phyloP scores from a whole-genome alignment of 2,329 filamentous ascomycete species.

The Raffaelea deltoideospora region DNA sequence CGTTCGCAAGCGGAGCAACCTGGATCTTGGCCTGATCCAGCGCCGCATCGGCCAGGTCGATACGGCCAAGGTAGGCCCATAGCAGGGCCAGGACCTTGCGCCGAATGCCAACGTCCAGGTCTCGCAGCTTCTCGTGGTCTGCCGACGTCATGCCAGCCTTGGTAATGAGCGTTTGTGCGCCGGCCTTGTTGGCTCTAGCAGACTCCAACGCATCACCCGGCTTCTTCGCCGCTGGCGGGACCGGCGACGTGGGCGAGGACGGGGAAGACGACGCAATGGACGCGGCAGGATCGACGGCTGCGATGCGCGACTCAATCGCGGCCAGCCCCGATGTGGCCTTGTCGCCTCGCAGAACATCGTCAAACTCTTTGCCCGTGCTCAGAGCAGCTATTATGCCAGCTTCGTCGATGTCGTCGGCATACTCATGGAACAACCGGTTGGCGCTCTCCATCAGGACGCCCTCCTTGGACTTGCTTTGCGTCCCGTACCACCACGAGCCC shows the following conservation, averaged over 20 bases:
- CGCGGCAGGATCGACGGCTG: slow-evolving; percentile 32
- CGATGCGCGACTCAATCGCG: slow-evolving; percentile 68
- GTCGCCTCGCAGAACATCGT: slow-evolving; percentile 57
- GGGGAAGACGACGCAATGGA: too few relatives aligned
- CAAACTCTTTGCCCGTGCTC: slow-evolving; percentile 76
- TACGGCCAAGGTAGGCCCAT: slow-evolving; percentile 86
- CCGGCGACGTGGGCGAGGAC: background rate
- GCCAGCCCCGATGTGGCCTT: slow-evolving; percentile 68
- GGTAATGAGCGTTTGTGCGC: background rate
- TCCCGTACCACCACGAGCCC: slow-evolving; percentile 98
- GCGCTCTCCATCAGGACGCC: slow-evolving; percentile 85
- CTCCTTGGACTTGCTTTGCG: slow-evolving; percentile 83
- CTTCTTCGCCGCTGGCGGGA: slow-evolving; percentile 15
- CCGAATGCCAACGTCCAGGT: slow-evolving; percentile 64
- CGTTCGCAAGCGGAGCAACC: slow-evolving; percentile 72
- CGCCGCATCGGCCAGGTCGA: slow-evolving; percentile 64
- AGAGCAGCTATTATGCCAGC: slow-evolving; percentile 67
- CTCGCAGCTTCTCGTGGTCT: slow-evolving; percentile 62
- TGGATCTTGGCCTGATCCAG: slow-evolving; percentile 81
- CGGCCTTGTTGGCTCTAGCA: background rate
- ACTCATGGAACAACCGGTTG: slow-evolving; percentile 87
- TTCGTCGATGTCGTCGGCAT: slow-evolving; percentile 68
- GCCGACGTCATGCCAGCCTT: slow-evolving; percentile 45
- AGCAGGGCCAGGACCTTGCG: slow-evolving; percentile 79
- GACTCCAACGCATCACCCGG: slow-evolving; percentile 26